Base-by-base conservation (phyloP, 140 eudicot genomes). In the Cichorium intybus region DNA sequence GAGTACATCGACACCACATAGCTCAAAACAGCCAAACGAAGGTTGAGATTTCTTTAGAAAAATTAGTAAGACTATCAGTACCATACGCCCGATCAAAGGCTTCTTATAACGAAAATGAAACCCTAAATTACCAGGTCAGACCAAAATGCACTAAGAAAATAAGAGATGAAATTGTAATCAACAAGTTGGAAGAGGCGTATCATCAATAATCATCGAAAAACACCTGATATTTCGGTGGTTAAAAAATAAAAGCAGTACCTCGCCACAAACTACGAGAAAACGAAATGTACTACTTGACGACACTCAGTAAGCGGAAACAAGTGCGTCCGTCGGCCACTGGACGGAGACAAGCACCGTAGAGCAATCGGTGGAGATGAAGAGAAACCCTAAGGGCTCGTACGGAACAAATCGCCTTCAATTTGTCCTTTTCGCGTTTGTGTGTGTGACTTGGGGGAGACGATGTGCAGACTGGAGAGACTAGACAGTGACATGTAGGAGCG, bases 121-220 rank as follows among this genome's bases (percentile, higher is more conserved):
- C 76, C 76, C 69, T 71, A 59, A 48, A 48, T 59, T 34, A 34
- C 60, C 4, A 23, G 17, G 24, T 59, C 18, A 3, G 20, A 49
- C 8, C 27, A 59, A 70, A 70, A 60, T 48, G 53, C 60, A 60
- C 27, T 5, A 48, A 9, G 5, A 45, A 22, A n/a, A 4, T 2
- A 21, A 34, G 48, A 58, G 47, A 21, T 47, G 46, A 33, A 21
- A 39, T 51, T 70, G 35, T 2, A 49, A 2, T 58, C 20, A 33
- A 34, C 52, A 51, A 18, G 24, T 35, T 52, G 12, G 6, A 9
- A 7, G 49, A 0, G 35, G 10, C 16, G 10, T 46, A 17, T 1
- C 26, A 57, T 18, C 59, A 47, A n/a, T 2, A 45, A 21, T 49
- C 22, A 48, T 15, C 41, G 21, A 60, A 16, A 58, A 10, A 48